A percentile compares a stretch with the other conserved stretches of the same genome.
phyloP scores from a whole-genome alignment of 768 basidiomycete species.

The Strobilomyces confusus region DNA sequence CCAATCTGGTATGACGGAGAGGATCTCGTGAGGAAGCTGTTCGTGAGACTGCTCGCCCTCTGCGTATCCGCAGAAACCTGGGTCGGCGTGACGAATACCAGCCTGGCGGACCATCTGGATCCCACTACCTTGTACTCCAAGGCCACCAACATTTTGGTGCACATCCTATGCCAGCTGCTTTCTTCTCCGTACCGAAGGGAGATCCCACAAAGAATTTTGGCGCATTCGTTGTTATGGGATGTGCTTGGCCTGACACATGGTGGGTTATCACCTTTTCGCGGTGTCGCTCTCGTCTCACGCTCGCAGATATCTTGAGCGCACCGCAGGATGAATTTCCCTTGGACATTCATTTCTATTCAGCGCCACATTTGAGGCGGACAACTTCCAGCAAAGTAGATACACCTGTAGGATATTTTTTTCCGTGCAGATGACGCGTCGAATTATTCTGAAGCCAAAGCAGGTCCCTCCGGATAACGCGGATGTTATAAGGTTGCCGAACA shows the following conservation, averaged over 20 bases:
- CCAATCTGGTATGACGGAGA: slow-evolving; percentile 45
- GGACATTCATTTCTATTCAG: slow-evolving; percentile 39
- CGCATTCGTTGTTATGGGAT: slow-evolving; percentile 20
- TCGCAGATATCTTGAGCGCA: slow-evolving; percentile 34
- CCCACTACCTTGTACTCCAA: slow-evolving; percentile 49
- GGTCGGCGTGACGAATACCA: slow-evolving; percentile 43
- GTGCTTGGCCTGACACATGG: slow-evolving; percentile 14
- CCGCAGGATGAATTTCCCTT: slow-evolving; percentile 36
- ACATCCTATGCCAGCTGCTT: slow-evolving; percentile 39
- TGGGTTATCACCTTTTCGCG: background rate
- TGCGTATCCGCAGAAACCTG: slow-evolving; percentile 57
- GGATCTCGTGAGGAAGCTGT: slow-evolving; percentile 45
- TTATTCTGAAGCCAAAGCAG: slow-evolving; percentile 25
- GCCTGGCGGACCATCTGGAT: slow-evolving; percentile 37
- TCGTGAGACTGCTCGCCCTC: slow-evolving; percentile 50
- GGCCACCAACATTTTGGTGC: slow-evolving; percentile 40
- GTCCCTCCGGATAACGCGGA: slow-evolving; percentile 32
- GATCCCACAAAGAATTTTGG: slow-evolving; percentile 15
- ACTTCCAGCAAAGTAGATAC: slow-evolving; percentile 31
- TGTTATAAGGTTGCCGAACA: slow-evolving; percentile 35
- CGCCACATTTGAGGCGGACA: slow-evolving; percentile 32
- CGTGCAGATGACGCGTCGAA: background rate
- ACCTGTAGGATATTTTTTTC: slow-evolving; percentile 29
- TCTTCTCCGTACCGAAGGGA: slow-evolving; percentile 21
- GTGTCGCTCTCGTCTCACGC: slow-evolving; percentile 4